phyloP scores from a whole-genome alignment of 139 green algal species.

The Limnomonas spitsbergensis region DNA sequence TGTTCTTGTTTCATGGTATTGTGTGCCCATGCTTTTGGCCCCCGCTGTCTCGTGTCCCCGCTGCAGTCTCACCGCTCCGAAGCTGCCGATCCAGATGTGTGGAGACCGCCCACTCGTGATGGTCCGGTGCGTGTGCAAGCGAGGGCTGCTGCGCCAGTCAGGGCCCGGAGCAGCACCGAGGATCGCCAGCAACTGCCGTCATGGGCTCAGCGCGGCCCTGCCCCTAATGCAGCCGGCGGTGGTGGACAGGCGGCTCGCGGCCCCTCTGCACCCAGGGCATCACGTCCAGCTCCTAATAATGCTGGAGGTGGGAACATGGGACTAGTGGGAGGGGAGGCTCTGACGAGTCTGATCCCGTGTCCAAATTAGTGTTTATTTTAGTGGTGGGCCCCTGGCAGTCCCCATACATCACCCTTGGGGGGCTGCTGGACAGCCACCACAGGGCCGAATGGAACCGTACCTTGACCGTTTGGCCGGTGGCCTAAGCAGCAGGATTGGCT shows the following conservation, averaged over 20 bases:
- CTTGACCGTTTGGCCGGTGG: no score
- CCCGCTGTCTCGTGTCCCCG: no score
- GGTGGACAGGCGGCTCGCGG: background rate
- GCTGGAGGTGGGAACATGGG: slow-evolving; percentile 4
- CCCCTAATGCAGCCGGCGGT: background rate
- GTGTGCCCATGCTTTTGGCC: no score
- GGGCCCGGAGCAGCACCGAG: slow-evolving; percentile 8
- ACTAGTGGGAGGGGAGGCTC: background rate
- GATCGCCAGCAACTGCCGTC: slow-evolving; percentile 7
- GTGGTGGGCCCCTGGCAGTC: no score
- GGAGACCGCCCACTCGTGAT: slow-evolving; percentile 41
- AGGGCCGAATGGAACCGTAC: no score
- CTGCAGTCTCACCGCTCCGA: slow-evolving; percentile 17
- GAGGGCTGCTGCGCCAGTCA: background rate
- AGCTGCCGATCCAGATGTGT: slow-evolving; percentile 53
- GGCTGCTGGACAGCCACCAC: no score
- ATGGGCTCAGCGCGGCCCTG: background rate
- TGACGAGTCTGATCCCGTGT: no score
- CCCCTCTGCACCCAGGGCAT: background rate
- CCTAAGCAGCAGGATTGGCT: no score
- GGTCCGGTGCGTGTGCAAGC: slow-evolving; percentile 13
- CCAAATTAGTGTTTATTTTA: no score
- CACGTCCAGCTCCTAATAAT: slow-evolving; percentile 3
- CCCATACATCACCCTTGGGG: no score
- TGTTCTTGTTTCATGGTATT: no score